Percentiles rank a stretch among this genome's conserved stretches.
Evolutionary conservation across 257 asterid genomes (phyloP).

Genomic region (Linderniella brevidens): DNA sequence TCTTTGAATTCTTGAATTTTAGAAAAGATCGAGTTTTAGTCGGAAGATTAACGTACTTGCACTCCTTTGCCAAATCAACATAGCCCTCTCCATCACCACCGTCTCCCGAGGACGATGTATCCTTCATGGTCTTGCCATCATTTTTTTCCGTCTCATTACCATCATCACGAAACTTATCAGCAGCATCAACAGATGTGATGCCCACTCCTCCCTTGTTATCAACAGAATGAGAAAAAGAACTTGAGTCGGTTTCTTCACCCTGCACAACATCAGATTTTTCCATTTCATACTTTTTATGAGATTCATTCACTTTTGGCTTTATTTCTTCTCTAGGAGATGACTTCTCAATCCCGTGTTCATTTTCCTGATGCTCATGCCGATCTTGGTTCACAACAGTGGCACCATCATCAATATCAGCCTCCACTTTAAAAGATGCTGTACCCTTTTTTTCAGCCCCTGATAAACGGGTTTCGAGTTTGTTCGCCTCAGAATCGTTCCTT

Average conservation of each 20-base stretch:
- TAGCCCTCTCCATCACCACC: conserved; percentile 21
- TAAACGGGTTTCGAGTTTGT: conserved; percentile 3
- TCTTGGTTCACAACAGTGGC: conserved; percentile 20
- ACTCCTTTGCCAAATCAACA: conserved; percentile 37
- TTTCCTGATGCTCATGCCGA: conserved; percentile 18
- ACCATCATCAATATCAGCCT: conserved; percentile 27
- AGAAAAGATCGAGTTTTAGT: conserved; percentile 60
- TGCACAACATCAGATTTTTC: conserved; percentile 21
- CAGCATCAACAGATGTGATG: conserved; percentile 12
- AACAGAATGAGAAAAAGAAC: conserved; percentile 7
- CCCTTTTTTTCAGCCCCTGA: conserved; percentile 34
- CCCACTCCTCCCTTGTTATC: neutral
- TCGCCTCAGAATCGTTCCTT: conserved; percentile 34
- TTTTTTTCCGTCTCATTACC: conserved; percentile 16
- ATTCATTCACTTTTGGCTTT: conserved; percentile 15
- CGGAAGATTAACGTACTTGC: conserved; percentile 45
- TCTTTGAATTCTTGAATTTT: conserved; percentile 29
- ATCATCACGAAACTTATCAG: conserved; percentile 15
- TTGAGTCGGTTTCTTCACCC: conserved; percentile 22
- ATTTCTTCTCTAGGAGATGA: conserved; percentile 29
- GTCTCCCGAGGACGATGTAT: too few species aligned
- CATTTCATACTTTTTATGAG: conserved; percentile 18
- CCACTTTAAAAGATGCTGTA: conserved; percentile 21
- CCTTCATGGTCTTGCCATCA: conserved; percentile 18
- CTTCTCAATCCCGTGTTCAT: conserved; percentile 24